These are phyloP conservation scores for Hirsutella rhossiliensis DNA, from an alignment of 2,329 filamentous ascomycete species.

Conservation along the genomic window DNA sequence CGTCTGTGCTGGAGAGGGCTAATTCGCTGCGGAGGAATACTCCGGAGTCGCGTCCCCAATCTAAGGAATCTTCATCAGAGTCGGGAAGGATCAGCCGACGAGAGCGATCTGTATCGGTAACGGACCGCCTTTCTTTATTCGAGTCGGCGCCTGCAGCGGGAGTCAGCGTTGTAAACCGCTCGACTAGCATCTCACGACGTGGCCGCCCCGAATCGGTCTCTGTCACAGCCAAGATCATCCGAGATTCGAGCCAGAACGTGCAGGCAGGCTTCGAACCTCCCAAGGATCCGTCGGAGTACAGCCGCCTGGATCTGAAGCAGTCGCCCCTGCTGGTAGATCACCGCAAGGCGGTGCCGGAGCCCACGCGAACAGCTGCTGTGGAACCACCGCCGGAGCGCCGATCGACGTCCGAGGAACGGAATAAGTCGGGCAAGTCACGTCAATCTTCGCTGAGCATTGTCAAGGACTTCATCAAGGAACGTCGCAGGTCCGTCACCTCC, in stretches of 20 bases:
- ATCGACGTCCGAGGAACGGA: constrained; percentile 22
- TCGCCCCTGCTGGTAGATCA: constrained; percentile 48
- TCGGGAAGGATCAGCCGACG: constrained; percentile 20
- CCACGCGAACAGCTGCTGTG: constrained; percentile 10
- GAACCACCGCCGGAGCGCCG: constrained; percentile 24
- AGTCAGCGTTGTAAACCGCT: constrained; percentile 7
- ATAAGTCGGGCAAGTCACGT: constrained; percentile 27
- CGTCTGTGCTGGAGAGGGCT: constrained; percentile 32
- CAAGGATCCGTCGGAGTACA: constrained; percentile 30
- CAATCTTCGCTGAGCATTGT: constrained; percentile 49
- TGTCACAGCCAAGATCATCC: constrained; percentile 73
- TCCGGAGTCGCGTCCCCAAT: constrained; percentile 22
- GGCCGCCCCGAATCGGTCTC: constrained; percentile 66
- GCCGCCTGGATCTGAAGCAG: constrained; percentile 40
- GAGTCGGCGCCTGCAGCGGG: constrained; percentile 22
- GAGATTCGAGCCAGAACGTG: constrained; percentile 41
- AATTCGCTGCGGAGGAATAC: constrained; percentile 21
- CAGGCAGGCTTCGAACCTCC: constrained; percentile 27
- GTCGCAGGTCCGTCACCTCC: constrained; percentile 38
- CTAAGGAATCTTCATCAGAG: constrained; percentile 36
- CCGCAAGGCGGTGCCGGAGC: constrained; percentile 22
- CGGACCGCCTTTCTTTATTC: constrained; percentile 43
- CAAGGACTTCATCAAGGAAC: constrained; percentile 49
- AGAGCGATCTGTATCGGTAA: constrained; percentile 41
- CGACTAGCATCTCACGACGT: constrained; percentile 22